phyloP scores from a whole-genome alignment of 2,329 filamentous ascomycete species.

The Colletotrichum tropicicola region DNA sequence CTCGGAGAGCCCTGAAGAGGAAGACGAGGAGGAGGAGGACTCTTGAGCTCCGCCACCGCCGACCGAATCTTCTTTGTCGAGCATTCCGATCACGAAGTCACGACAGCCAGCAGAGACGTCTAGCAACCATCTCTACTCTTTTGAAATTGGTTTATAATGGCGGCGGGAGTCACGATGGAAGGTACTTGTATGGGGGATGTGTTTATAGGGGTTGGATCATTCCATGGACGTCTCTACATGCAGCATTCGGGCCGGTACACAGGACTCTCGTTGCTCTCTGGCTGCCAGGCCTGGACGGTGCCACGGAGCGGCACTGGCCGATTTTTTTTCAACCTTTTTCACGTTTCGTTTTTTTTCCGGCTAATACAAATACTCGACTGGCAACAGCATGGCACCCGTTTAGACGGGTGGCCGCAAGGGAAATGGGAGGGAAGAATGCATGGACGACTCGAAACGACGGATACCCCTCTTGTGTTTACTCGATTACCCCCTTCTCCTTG shows the following conservation, averaged over 20 bases:
- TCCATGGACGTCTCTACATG: constrained; percentile 11
- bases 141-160: constrained; percentile 21
- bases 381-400: constrained; percentile 45
- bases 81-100: constrained; percentile 44
- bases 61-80: constrained; percentile 39
- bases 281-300: constrained; percentile 20
- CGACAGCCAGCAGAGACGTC: constrained; percentile 36
- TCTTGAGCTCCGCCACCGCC: constrained; percentile 28
- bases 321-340: constrained; percentile 33
- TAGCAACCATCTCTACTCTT: constrained; percentile 19
- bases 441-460: constrained; percentile 55
- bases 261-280: constrained; percentile 30
- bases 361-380: constrained; percentile 48
- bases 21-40: constrained; percentile 54
- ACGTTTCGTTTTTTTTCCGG: constrained; percentile 26
- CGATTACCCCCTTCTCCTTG: constrained; percentile 31
- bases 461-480: constrained; percentile 46
- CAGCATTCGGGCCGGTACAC: constrained; percentile 28
- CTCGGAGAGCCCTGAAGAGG: constrained; percentile 43
- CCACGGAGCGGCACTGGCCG: background rate
- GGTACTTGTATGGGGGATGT: background rate
- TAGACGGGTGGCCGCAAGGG: constrained; percentile 38
- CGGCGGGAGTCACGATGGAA: constrained; percentile 23
- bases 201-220: constrained; percentile 23
- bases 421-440: constrained; percentile 50